Evolutionary conservation across 179 eudicot species (phyloP), one percentile per base, ranked within the genome.

Genomic region (Spergularia azorica): DNA sequence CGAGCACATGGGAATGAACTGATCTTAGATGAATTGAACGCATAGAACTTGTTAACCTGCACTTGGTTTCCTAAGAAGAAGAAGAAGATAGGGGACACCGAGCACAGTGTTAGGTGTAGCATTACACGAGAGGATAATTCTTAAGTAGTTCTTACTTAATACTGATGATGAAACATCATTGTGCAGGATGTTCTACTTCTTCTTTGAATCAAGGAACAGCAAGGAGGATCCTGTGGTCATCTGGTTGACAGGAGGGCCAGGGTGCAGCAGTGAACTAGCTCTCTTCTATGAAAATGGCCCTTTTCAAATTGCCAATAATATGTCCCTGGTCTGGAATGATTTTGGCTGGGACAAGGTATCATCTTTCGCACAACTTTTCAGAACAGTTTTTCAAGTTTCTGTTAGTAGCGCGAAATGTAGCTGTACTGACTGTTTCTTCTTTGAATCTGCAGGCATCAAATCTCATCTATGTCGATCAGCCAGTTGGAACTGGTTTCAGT

Each of bases 201-300:
- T 94, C 89, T 94, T 94, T 18, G 97, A 94, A 62, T 94, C 98
- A 7, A 83, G 98, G 62, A 84, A 73, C 60, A 86, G 70, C 60
- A 83, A 79, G 50, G 73, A 38, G 2, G 97, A 89, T 63, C 97
- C 98, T 0, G 92, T 92, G 3, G 92, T 94, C 17, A 88, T 94
- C 43, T 94, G 98, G 98, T 73, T 94, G 60, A 94, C 97, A 3
- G 98, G 98, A 67, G 98, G 98, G 9, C 98, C 98, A 15, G 98
- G 98, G 1, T 94, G 98, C 78, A 86, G 98, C 63, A 87, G 95
- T 81, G 93, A 92, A 67, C 70, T 94, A 21, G 98, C 98, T 69
- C 77, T 94, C 76, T 92, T 94, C 63, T 94, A 92, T 77, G 98
- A 94, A 84, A 94, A 94, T 80, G 98, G 98, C 13, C 98, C 97